Base-by-base conservation (phyloP, 1,284 basidiomycete genomes). In the Cutaneotrichosporon cutaneum region DNA sequence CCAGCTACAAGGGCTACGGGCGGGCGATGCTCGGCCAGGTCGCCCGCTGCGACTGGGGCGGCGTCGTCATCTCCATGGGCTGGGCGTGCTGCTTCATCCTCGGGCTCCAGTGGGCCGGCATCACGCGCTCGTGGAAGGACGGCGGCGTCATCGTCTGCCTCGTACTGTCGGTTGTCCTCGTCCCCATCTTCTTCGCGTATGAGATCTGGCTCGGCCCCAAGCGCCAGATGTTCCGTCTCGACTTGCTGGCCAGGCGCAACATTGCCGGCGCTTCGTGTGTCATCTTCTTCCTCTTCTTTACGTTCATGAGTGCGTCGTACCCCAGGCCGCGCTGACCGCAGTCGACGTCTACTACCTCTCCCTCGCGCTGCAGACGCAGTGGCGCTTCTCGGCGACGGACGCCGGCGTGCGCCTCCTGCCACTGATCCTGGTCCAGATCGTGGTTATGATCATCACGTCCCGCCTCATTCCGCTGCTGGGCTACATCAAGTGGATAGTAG, bases 201-300 rank as follows among this genome's bases (percentile, higher is more conserved):
- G 78, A 81, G 59, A 71, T 64, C 64, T 81, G 67, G 62, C 52
- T 79, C 47, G 77, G 76, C 0, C 56, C 61, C 24, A 71, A 79
- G n/a, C 66, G 70, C 21, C 72, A 73, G 22, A 81, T 81, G 75
- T 72, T 82, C 57, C 76, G 77, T 32, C 68, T 82, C n/a, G 53
- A 58, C n/a, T 64, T 81, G 24, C 61, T 81, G 54, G 69, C 65
- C 47, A 65, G 78, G 18, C 66, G 78, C 13, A 77, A 76, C 24
- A 73, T 80, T 51, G 60, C 61, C 67, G 59, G 54, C 27, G 36
- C 56, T 22, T 27, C 44, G 6, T 3, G 60, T 22, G 13, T 56
- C 24, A 42, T 64, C 30, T 53, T 54, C 47, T 68, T 60, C 59
- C 65, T 75, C 32, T 77, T 77, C 50, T 72, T 64, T 14, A 57